Conservation (phyloP, 1,139 yeast species). For the Hyphopichia buzzinii region DNA sequence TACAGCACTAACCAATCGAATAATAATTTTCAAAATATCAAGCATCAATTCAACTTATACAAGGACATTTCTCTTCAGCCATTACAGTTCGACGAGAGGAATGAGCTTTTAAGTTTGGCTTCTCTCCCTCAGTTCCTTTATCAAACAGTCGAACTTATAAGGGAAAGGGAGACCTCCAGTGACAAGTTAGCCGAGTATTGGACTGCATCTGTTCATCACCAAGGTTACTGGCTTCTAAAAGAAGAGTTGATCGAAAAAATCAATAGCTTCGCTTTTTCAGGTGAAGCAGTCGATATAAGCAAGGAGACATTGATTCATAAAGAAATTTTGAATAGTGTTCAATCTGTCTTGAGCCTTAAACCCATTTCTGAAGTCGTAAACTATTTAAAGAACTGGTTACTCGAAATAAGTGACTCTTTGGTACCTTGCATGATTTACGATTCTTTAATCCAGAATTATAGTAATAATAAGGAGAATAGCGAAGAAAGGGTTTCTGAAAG, state of each 20-base stretch:
- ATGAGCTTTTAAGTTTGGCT: slow-evolving; percentile 19
- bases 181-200: slow-evolving; percentile 18
- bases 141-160: slow-evolving; percentile 21
- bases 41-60: slow-evolving; percentile 37
- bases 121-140: slow-evolving; percentile 38
- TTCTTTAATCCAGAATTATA: slow-evolving; percentile 26
- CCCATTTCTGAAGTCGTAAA: slow-evolving; percentile 19
- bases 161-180: slow-evolving; percentile 11
- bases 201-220: slow-evolving; percentile 33
- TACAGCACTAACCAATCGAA: slow-evolving; percentile 28
- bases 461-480: slow-evolving; percentile 1
- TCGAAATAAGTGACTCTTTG: slow-evolving; percentile 43
- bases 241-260: slow-evolving; percentile 26
- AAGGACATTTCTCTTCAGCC: slow-evolving; percentile 43
- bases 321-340: slow-evolving; percentile 20
- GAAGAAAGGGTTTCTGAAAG: slow-evolving; percentile 17
- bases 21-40: slow-evolving; percentile 39
- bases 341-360: slow-evolving; percentile 14
- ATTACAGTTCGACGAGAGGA: slow-evolving; percentile 13
- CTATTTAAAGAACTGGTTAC: slow-evolving; percentile 41
- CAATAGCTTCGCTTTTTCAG: slow-evolving; percentile 17
- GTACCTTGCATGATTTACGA: slow-evolving; percentile 46
- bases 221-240: slow-evolving; percentile 35
- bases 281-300: slow-evolving; percentile 11
- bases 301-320: slow-evolving; percentile 23